phyloP scores from a whole-genome alignment of 2,329 filamentous ascomycete genomes.

The Beauveria rudraprayagi region DNA sequence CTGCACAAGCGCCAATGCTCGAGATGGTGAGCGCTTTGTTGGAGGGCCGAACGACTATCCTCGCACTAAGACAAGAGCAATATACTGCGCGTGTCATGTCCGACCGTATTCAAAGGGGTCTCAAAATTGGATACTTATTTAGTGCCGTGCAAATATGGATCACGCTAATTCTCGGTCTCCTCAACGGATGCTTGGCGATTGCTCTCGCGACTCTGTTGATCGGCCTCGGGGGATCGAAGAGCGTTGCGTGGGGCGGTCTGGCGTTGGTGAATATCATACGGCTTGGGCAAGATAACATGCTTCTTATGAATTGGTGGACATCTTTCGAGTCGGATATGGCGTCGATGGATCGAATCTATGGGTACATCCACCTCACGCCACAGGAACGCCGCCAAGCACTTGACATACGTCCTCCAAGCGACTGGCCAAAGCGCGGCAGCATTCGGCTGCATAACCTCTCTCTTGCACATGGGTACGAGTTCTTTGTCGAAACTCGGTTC shows the following conservation, averaged over 20 bases:
- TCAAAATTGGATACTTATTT: neutral
- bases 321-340: slow-evolving; percentile 1
- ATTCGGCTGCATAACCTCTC: neutral
- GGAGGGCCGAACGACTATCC: neutral
- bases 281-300: slow-evolving; percentile 4
- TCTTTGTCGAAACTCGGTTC: neutral
- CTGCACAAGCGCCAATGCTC: slow-evolving; percentile 4
- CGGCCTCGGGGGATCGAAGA: neutral
- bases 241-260: neutral
- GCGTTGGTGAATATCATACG: neutral
- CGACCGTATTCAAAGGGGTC: neutral
- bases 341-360: slow-evolving; percentile 1
- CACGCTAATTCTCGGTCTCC: neutral
- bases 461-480: neutral
- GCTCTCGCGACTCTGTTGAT: neutral
- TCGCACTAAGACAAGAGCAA: neutral
- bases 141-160: neutral
- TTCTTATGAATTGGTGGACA: slow-evolving; percentile 6
- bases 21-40: neutral
- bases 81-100: neutral
- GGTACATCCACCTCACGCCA: neutral
- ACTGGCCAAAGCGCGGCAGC: neutral
- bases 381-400: neutral
- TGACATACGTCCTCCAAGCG: neutral
- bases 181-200: neutral